phyloP scores from a whole-genome alignment of 768 basidiomycete species.

The Megacollybia marginata region DNA sequence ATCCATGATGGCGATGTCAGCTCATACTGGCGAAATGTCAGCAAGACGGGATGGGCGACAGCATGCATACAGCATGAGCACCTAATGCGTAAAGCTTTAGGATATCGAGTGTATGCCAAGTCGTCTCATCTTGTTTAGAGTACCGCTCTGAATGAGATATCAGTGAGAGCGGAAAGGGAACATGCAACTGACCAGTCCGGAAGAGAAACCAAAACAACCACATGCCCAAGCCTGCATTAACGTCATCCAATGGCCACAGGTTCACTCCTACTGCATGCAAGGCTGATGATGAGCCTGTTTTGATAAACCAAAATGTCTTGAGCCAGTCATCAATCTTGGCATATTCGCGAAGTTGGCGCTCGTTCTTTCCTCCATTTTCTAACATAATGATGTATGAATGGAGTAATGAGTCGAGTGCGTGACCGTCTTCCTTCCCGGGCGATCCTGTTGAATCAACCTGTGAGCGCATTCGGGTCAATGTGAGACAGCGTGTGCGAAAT shows the following conservation, averaged over 20 bases:
- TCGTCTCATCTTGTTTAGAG: constrained; percentile 25
- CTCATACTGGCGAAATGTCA: constrained; percentile 41
- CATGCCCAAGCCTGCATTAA: constrained; percentile 54
- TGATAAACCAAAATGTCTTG: constrained; percentile 58
- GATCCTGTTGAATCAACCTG: constrained; percentile 13
- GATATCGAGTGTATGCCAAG: constrained; percentile 40
- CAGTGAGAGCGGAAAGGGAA: background rate
- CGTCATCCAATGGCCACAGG: constrained; percentile 50
- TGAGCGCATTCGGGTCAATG: constrained; percentile 51
- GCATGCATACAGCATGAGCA: constrained; percentile 50
- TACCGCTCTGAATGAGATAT: constrained; percentile 36
- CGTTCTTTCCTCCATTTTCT: constrained; percentile 74
- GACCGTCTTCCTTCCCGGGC: constrained; percentile 17
- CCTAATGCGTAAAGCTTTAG: constrained; percentile 60
- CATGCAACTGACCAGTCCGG: constrained; percentile 40
- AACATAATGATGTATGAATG: constrained; percentile 71
- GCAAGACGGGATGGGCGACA: background rate
- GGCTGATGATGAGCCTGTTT: constrained; percentile 47
- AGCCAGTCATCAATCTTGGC: constrained; percentile 60
- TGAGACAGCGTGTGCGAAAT: constrained; percentile 51
- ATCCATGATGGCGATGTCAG: constrained; percentile 53
- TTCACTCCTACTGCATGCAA: constrained; percentile 31
- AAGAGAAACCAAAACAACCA: constrained; percentile 78
- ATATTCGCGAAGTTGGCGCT: constrained; percentile 61
- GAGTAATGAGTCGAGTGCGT: constrained; percentile 41